Conservation (phyloP, 225 moss, liverwort and hornwort genomes). For the Rhytidiadelphus loreus region DNA sequence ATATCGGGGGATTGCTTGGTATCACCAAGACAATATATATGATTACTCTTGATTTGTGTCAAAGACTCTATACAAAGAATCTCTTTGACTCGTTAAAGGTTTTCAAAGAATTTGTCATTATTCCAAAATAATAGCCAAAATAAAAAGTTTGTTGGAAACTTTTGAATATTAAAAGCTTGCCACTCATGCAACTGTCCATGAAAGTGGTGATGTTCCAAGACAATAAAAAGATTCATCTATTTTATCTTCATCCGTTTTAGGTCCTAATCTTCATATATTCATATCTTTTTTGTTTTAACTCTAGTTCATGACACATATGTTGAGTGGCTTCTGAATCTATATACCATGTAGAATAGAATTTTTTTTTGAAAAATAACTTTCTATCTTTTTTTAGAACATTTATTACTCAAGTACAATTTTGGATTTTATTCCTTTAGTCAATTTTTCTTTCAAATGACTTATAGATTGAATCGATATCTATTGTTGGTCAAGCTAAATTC, state of each 20-base stretch:
- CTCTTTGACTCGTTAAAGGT: no score
- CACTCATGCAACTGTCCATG: fast-evolving
- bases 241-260: no score
- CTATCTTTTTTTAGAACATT: background rate
- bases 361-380: background rate
- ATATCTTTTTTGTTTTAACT: no score
- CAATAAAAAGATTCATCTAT: background rate
- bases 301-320: no score
- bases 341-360: no score
- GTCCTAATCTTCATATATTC: no score
- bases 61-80: no score
- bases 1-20: background rate
- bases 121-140: background rate
- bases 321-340: no score
- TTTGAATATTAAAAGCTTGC: background rate
- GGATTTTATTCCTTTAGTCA: background rate
- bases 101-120: background rate
- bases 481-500: background rate
- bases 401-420: background rate
- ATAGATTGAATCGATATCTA: background rate
- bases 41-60: background rate
- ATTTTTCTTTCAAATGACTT: background rate
- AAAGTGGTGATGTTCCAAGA: background rate
- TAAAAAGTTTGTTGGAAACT: background rate
- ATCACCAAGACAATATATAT: background rate